phyloP scores from a whole-genome alignment of 73 alveolate species.

The Paramecium sonneborni region DNA sequence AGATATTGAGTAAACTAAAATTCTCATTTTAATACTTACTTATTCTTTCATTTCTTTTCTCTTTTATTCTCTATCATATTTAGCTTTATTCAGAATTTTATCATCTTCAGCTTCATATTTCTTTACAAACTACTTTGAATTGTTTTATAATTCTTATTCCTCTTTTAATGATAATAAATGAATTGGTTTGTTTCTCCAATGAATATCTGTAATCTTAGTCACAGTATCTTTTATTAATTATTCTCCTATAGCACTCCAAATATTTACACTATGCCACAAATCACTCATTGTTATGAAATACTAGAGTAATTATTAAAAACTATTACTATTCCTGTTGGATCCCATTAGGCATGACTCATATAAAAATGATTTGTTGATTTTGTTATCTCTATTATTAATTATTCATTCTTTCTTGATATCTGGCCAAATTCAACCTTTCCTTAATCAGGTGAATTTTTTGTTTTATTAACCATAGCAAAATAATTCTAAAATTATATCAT shows the following conservation, averaged over 20 bases:
- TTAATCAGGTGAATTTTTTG: constrained; percentile 36
- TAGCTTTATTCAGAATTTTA: constrained; percentile 43
- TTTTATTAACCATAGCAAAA: constrained; percentile 16
- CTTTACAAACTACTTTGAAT: background rate
- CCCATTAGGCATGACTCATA: constrained; percentile 56
- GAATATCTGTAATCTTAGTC: background rate
- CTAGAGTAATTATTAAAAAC: background rate
- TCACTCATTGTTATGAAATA: constrained; percentile 42
- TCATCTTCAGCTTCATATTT: constrained; percentile 48
- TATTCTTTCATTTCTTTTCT: background rate
- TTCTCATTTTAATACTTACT: background rate
- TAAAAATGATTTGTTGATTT: constrained; percentile 55
- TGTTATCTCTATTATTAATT: background rate
- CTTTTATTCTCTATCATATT: constrained; percentile 35
- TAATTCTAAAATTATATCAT: constrained; percentile 6
- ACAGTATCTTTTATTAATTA: constrained; percentile 25
- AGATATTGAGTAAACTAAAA: constrained; percentile 20
- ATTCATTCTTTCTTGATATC: background rate
- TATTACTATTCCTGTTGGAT: constrained; percentile 28
- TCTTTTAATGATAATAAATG: background rate
- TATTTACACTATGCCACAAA: constrained; percentile 52
- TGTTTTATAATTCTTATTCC: background rate
- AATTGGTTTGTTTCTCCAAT: constrained; percentile 45
- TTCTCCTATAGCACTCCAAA: constrained; percentile 54
- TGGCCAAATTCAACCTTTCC: constrained; percentile 44